Conservation (phyloP, 192 early-diverging fungal species). For the Coemansia sp. region DNA sequence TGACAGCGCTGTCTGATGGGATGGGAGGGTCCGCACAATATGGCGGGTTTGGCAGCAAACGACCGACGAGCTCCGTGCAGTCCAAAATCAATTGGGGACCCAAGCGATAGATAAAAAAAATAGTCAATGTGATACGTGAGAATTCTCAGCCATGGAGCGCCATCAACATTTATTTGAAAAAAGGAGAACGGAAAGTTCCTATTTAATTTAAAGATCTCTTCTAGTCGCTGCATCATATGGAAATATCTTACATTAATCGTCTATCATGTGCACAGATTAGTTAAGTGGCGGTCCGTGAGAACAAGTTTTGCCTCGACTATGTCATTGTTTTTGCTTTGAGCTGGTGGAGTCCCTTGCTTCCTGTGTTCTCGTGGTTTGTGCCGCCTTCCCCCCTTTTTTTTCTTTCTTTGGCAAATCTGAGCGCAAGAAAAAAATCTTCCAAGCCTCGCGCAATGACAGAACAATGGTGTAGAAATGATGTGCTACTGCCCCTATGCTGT, state of each 20-base stretch:
- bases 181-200: neutral
- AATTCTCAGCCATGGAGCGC: neutral
- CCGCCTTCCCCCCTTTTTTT: neutral
- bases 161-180: neutral
- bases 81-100: slow-evolving; percentile 45
- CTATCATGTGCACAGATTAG: too few relatives aligned
- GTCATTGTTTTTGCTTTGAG: neutral
- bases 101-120: slow-evolving; percentile 9
- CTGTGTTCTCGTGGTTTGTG: neutral
- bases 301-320: neutral
- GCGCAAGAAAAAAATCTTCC: neutral
- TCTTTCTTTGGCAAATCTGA: neutral
- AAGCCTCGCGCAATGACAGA: neutral
- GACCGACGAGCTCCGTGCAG: slow-evolving; percentile 19
- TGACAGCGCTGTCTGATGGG: slow-evolving; percentile 13
- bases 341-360: neutral
- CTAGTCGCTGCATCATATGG: neutral
- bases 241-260: neutral
- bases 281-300: neutral
- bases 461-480: slow-evolving; percentile 4
- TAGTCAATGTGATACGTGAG: neutral
- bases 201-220: neutral
- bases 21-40: slow-evolving; percentile 25
- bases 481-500: slow-evolving; percentile 4
- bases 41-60: slow-evolving; percentile 8